Evolutionary conservation across 2,329 filamentous ascomycete species (phyloP), one percentile per base, ranked within the genome.

Genomic region (Trichophyton verrucosum): DNA sequence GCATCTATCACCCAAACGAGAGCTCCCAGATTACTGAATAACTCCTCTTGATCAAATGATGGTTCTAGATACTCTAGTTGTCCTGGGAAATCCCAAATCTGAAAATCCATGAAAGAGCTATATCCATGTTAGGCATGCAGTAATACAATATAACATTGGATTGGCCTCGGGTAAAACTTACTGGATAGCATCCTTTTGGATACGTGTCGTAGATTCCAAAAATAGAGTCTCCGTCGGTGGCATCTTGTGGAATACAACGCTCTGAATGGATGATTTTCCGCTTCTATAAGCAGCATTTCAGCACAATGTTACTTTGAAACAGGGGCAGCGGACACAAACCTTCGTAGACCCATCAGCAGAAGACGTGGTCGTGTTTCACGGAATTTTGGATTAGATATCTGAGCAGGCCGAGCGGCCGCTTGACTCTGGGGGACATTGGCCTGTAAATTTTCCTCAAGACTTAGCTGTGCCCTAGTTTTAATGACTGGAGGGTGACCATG

Each of bases 1-100:
- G 94, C 92, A 71, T 99, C 94, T 62, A 99, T 95, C 63, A 99
- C 92, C 92, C 94, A 99, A 64, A 99, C 95, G 13, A 99, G 79
- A 13, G 94, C 91, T 20, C 94, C 94, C 15, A 95, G 89, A 70
- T 92, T 91, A 66, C 90, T 88, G 74, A 99, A 99, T 69, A 97
- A 92, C 69, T 89, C 86, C 68, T 95, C 90, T 64, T 94, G 87
- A 72, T 97, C 91, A 69, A 95, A 95, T 56, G 85, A 87, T 3
- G 89, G 86, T 69, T 94, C 90, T 63, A 95, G 86, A 68, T 95
- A 95, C 75, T 96, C 89, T 65, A 97, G 84, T 75, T 97, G 91
- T 24, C 92, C 91, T 1, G 94, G 94, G 61, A 99, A 91, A 72
- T 99, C 94, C 89, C 91, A 96, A 56, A 96, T 89, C 75, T 97